Evolutionary conservation across 805 yeast genomes (phyloP), one percentile per base, ranked within the genome.

Genomic region (Saturnispora saitoi): DNA sequence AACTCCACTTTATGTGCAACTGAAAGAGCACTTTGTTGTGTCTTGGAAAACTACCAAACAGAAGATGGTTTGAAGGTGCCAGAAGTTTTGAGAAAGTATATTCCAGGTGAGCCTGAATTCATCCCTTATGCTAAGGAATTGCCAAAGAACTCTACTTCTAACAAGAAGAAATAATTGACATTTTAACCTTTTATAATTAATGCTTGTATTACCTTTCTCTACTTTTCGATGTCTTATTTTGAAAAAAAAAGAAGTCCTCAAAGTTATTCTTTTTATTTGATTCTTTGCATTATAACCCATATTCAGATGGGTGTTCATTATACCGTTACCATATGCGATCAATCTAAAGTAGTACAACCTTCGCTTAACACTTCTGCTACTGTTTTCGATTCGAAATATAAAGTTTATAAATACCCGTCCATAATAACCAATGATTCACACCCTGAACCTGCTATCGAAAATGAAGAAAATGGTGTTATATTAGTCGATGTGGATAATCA

Each of bases 91-190:
- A 85, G 97, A 76, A 87, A 80, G 69, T 93, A 84, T 76, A 87
- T 93, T 62, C 99, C 99, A 50, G 99, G 99, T 58, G 95, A 89
- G 71, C 99, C 99, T 31, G 97, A 91, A 67, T 93, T 93, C 70
- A 72, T 93, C 60, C 98, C 97, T 46, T 93, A 70, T 68, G 78
- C 77, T 51, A 87, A 84, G 69, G 98, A 88, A 65, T 77, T 91
- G 61, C 96, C 96, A 69, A 90, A 90, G 80, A 87, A 89, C 74
- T 83, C 93, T 37, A 87, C 95, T 56, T 86, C 95, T 47, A 78
- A 76, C 68, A 81, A 81, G 77, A 74, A 74, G 63, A 62, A 65
- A 48, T 51, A 58, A 44, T 22, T 30, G 30, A n/a, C 32, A 42
- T 43, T 17, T 17, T 28, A 34, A 20, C 38, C 38, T 17, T 47